A percentile compares a stretch with the other conserved stretches of the same genome.
Evolutionary conservation across 768 basidiomycete genomes (phyloP).

Genomic region (Tephrocybe rancida): DNA sequence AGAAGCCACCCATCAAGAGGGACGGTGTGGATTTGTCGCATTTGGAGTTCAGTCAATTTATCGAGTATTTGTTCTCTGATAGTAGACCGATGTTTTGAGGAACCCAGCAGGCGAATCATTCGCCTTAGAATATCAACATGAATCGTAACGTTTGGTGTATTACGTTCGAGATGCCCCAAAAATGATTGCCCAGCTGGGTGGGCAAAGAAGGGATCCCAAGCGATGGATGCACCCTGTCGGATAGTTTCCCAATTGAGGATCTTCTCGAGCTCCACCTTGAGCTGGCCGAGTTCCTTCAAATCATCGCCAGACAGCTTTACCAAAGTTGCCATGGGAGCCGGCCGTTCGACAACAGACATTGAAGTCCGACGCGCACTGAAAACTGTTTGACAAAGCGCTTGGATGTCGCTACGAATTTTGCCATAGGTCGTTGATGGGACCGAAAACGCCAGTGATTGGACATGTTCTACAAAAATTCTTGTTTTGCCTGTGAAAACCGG

Average conservation of each 20-base stretch:
- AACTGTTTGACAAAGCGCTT: constrained; percentile 40
- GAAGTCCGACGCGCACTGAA: constrained; percentile 30
- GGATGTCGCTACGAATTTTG: constrained; percentile 47
- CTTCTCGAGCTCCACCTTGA: constrained; percentile 66
- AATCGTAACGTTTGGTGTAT: constrained; percentile 44
- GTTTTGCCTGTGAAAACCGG: constrained; percentile 49
- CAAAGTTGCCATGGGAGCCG: constrained; percentile 20
- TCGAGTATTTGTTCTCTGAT: constrained; percentile 48
- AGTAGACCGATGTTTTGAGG: constrained; percentile 35
- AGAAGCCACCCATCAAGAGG: constrained; percentile 48
- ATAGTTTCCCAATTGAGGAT: constrained; percentile 64
- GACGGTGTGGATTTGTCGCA: constrained; percentile 44
- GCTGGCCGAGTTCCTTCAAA: constrained; percentile 47
- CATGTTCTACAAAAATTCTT: constrained; percentile 51
- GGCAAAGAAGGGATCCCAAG: constrained; percentile 71
- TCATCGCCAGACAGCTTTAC: constrained; percentile 56
- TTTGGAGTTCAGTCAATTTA: constrained; percentile 45
- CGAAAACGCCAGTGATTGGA: constrained; percentile 51
- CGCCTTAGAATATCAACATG: constrained; percentile 41
- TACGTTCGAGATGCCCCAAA: constrained; percentile 43
- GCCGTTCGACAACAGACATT: constrained; percentile 22
- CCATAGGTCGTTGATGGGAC: constrained; percentile 40
- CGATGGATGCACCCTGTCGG: constrained; percentile 46
- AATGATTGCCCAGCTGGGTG: constrained; percentile 42
- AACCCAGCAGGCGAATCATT: constrained; percentile 58